Base-by-base conservation (phyloP, 2,329 filamentous ascomycete species). In the Graphilbum fragrans region DNA sequence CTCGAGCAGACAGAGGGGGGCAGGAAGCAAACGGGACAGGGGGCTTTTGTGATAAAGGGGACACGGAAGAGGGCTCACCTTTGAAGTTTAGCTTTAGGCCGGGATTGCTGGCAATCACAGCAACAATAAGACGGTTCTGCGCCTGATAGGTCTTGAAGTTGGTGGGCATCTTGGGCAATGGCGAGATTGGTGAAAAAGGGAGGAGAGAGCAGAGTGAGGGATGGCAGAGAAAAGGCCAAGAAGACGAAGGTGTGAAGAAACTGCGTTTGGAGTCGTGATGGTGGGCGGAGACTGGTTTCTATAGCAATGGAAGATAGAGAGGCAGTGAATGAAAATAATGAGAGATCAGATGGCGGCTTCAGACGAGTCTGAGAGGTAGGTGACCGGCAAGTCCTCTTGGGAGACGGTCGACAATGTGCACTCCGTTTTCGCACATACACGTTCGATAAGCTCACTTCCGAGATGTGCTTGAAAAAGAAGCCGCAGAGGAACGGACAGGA, bases 71-170 rank as follows among this genome's bases (percentile, higher is more conserved):
- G 5, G 51, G 39, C 72, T 61, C 67, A 81, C 77, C 74, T 52
- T 70, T 72, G 55, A 72, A 79, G 54, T 80, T 74, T 41, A 78
- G 68, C 46, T 69, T 74, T 0, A 72, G 52, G 0, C 62, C 60
- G 0, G 69, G 69, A 41, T 73, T 66, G 3, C 74, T 72, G 0
- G 75, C 77, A 1, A 81, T 59, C 20, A 80, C 69, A 5, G 77
- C 76, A 2, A 74, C 69, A 3, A 80, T 62, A 29, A 81, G 68
- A 36, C 77, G 74, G 18, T 69, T 67, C 48, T 75, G 72, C 0
- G 70, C 64, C 55, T 80, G 75, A 53, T 75, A 77, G 2, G 64
- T 66, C 47, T 69, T 72, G 60, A 78, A 80, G 49, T 75, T 78
- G 14, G 70, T 64, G 41, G 69, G 60, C 71, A 75, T 49, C 12